Evolutionary conservation across 176 grass and related monocot genomes (phyloP), one percentile per base, ranked within the genome.

Genomic region (Secale cereale): DNA sequence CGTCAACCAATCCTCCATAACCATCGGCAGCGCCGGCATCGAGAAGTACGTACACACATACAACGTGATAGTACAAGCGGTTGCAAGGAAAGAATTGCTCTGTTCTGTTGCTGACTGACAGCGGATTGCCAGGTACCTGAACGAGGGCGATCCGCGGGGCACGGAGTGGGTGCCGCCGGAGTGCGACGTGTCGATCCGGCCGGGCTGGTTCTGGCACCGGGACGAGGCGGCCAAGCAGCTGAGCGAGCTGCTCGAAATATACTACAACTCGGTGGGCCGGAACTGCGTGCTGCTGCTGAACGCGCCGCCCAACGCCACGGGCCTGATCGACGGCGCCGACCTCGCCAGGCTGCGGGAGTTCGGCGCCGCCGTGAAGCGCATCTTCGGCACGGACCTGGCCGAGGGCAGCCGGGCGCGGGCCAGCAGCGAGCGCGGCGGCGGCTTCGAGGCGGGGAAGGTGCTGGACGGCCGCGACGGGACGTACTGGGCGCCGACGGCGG

Each of bases 281-380:
- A 98, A 98, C 84, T 98, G 97, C 85, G 97, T 98, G 81, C 91
- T 98, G 74, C 93, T 98, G 37, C 87, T 98, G 3, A 98, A 98
- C 89, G 88, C 88, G 84, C 97, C 97, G 39, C 97, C 97, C 48
- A 98, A 92, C 86, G 27, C 91, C 17, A 88, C 90, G 12, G 93
- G 97, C 17, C 81, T 98, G 2, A 74, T 95, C 32, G 78, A 78
- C 32, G 86, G 83, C 19, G 87, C 88, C 17, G 97, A 98, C 93
- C 19, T 92, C 43, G 76, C 83, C 32, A 79, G 91, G 80, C 81
- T 98, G 4, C 89, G 83, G 48, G 90, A 95, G 80, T 94, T 98
- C 71, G 83, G 88, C 16, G 65, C 85, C 30, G 93, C 97, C 19
- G 29, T 98, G 77, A 31, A 45, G 13, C 59, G 46, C 31, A 89